phyloP scores from a whole-genome alignment of 768 basidiomycete species.

The Leccinum imitatum region DNA sequence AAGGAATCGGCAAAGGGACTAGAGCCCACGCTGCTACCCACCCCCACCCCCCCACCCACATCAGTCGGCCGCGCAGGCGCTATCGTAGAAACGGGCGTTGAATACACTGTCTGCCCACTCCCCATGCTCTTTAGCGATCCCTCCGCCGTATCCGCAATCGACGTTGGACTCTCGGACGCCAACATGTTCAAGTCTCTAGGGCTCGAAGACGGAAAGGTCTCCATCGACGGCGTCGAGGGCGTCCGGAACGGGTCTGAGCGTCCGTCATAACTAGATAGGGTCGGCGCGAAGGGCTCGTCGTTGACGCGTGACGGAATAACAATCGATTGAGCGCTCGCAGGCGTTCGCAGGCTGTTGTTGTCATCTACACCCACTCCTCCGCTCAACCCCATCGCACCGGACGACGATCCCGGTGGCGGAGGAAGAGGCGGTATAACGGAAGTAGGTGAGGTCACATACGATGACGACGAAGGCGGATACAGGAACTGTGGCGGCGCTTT shows the following conservation, averaged over 20 bases:
- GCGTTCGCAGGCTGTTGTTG: constrained; percentile 23
- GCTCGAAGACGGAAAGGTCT: constrained; percentile 25
- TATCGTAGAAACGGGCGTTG: constrained; percentile 8
- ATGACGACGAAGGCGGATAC: constrained; percentile 23
- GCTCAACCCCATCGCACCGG: neutral
- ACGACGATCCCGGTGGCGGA: constrained; percentile 14
- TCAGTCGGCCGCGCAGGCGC: constrained; percentile 1
- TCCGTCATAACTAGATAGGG: constrained; percentile 9
- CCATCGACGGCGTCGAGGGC: constrained; percentile 31
- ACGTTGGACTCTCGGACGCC: constrained; percentile 1
- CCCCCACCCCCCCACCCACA: neutral
- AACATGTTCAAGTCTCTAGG: constrained; percentile 5
- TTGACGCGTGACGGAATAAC: constrained; percentile 26
- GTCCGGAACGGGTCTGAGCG: constrained; percentile 30
- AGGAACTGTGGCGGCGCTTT: constrained; percentile 18
- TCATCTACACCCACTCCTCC: constrained; percentile 4
- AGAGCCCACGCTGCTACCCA: neutral
- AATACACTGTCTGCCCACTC: constrained; percentile 22
- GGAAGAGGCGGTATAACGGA: constrained; percentile 12
- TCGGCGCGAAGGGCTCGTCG: constrained; percentile 34
- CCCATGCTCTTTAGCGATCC: constrained; percentile 10
- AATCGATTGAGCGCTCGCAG: constrained; percentile 21
- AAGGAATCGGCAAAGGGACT: neutral
- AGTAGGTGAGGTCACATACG: neutral
- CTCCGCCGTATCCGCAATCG: neutral